Base-by-base conservation (phyloP, 2,329 filamentous ascomycete species). In the Claviceps digitariae region DNA sequence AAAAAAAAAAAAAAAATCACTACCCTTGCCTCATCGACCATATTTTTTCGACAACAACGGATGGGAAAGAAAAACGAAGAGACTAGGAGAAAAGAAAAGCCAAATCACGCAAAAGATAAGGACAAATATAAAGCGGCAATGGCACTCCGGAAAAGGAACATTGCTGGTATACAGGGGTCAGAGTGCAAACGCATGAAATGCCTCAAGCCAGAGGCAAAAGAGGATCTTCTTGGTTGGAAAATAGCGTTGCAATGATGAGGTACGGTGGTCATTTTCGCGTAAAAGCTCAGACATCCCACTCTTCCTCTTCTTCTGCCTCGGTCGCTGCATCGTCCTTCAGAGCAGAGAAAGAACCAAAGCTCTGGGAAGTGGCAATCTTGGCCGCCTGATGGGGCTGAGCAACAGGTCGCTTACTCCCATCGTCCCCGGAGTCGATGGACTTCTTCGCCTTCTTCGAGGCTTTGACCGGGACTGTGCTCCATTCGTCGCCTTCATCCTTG, bases 381-480 rank as follows among this genome's bases (percentile, higher is more conserved):
- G 64, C 57, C 45, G 60, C 58, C 55, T 63, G 64, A 61, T 68
- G 64, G 52, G 65, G 56, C 56, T 67, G 65, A 38, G 63, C 57
- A 5, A 63, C 52, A 31, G 67, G 59, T 13, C 59, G 65, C 48
- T 60, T 56, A 54, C 61, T 52, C 45, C 61, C 57, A 54, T 73
- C 68, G 44, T 68, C 66, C 21, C 64, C 66, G 7, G 69, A 69
- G n/a, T 63, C 62, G 10, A 40, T 57, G 31, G 63, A 64, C 60
- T 69, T 70, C 67, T 72, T 70, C 61, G 64, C 64, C 62, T 70
- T 70, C 68, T 72, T 70, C 58, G 71, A 66, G 54, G 65, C 65
- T 67, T 74, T 73, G 56, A 65, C 65, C 62, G 72, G 75, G 50
- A 84, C 81, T 34, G 80, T 81, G 64, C 70, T 81, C 81, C 81